Base-by-base conservation (phyloP, 108 stramenopile species). In the Nitzschia sp. region DNA sequence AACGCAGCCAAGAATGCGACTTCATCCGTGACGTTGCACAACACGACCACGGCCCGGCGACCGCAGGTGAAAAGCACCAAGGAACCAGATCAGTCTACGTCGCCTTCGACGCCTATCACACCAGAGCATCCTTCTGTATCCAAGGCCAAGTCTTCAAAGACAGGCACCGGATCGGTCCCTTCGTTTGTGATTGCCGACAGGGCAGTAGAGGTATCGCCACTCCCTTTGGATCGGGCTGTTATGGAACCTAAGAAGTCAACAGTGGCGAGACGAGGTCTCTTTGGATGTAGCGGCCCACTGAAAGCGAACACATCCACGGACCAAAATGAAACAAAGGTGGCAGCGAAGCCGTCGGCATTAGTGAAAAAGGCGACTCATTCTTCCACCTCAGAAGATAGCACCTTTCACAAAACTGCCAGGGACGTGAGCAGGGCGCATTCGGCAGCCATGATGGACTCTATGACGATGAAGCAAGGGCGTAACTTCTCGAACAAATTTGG, bases 221-320 rank as follows among this genome's bases (percentile, higher is more conserved):
- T 66, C 35, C 47, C 46, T 3, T 53, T 53, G 16, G 32, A 26
- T 34, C 30, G 25, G 1, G 46, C 26, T 27, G 36, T 26, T 0
- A 54, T 16, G 2, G 53, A 54, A 26, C 2, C 17, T 6, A 21
- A 54, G 34, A 54, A 33, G 33, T 3, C 32, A 26, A 9, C 65
- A n/a, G 32, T 26, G 4, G 52, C 21, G 5, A 22, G 53, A 35
- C 29, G 66, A 31, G 66, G 66, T 66, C 35, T 66, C 19, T 66
- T 66, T 54, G 66, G 47, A 38, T 31, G 16, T n/a, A 50, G 4
- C 16, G 21, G 44, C 23, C 0, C 41, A 1, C 2, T 31, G 30
- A 31, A 31, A 11, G 3, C 17, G 15, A 4, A 13, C 5, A 5
- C 3, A 4, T 22, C 57, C n/a, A 13, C 2, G n/a, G 3, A 3